These are phyloP conservation scores for Ajuga reptans DNA, from an alignment of 305 asterid species.

Conservation along the genomic window DNA sequence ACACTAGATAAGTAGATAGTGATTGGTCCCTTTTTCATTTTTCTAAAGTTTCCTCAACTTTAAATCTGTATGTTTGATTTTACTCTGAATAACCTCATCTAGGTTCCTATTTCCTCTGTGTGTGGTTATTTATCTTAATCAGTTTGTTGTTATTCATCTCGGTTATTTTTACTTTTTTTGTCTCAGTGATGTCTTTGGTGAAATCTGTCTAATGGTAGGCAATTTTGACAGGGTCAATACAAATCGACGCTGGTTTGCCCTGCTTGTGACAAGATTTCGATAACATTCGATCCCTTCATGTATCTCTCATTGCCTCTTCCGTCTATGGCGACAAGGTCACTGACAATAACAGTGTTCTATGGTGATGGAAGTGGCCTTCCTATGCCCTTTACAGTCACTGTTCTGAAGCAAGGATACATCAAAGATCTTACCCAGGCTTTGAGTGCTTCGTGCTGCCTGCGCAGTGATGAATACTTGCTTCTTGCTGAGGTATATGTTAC, in stretches of 20 bases:
- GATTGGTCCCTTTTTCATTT: background rate
- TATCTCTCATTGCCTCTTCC: conserved; percentile 92
- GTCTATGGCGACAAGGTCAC: conserved; percentile 65
- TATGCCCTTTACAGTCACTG: conserved; percentile 75
- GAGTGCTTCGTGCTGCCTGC: conserved; percentile 56
- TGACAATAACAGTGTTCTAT: conserved; percentile 68
- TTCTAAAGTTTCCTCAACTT: background rate
- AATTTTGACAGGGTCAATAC: conserved; percentile 77
- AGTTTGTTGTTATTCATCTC: background rate
- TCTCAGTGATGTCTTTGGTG: conserved; percentile 1
- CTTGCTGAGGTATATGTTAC: conserved; percentile 68
- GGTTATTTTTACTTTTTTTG: background rate
- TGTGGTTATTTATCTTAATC: background rate
- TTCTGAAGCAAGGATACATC: conserved; percentile 66
- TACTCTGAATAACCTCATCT: background rate
- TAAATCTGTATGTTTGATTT: background rate
- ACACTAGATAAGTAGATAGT: background rate
- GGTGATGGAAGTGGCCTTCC: conserved; percentile 92
- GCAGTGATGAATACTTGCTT: conserved; percentile 62
- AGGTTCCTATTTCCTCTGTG: background rate
- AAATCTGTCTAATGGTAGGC: conserved; percentile 13
- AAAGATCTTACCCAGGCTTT: conserved; percentile 71
- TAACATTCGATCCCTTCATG: conserved; percentile 96
- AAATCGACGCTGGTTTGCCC: conserved; percentile 93
- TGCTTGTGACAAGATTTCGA: conserved; percentile 65